Evolutionary conservation across 805 yeast species (phyloP).

Genomic region (Naumovozyma baii): DNA sequence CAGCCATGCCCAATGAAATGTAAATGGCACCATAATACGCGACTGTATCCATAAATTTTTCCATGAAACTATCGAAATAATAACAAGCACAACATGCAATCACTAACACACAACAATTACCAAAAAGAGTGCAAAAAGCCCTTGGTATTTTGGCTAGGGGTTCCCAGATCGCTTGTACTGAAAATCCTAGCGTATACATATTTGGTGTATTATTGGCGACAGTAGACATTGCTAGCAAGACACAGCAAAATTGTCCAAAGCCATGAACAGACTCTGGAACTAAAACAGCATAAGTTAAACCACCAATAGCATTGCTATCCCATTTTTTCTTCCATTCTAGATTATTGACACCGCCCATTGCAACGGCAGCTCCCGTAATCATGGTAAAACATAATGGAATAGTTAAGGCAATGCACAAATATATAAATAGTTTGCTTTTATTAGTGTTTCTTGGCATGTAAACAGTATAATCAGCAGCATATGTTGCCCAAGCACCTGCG

Average conservation of each 20-base stretch:
- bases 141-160: slow-evolving; percentile 70
- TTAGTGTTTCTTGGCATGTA: slow-evolving; percentile 66
- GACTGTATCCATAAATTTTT: slow-evolving; percentile 82
- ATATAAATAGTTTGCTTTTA: slow-evolving; percentile 49
- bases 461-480: slow-evolving; percentile 85
- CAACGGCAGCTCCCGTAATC: slow-evolving; percentile 80
- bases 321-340: slow-evolving; percentile 42
- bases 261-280: slow-evolving; percentile 76
- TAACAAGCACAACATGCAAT: slow-evolving; percentile 85
- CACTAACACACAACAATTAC: slow-evolving; percentile 69
- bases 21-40: slow-evolving; percentile 88
- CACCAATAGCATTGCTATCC: slow-evolving; percentile 56
- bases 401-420: slow-evolving; percentile 53
- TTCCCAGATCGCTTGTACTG: slow-evolving; percentile 79
- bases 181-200: slow-evolving; percentile 82
- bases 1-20: slow-evolving; percentile 63
- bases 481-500: slow-evolving; percentile 92
- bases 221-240: slow-evolving; percentile 75
- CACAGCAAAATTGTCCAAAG: slow-evolving; percentile 85
- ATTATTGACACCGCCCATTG: slow-evolving; percentile 49
- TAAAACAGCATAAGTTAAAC: slow-evolving; percentile 68
- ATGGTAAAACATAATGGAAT: slow-evolving; percentile 63
- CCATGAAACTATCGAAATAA: slow-evolving; percentile 61
- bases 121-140: slow-evolving; percentile 68
- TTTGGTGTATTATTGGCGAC: slow-evolving; percentile 89